Evolutionary conservation across 257 asterid genomes (phyloP).

Genomic region (Echium plantagineum): DNA sequence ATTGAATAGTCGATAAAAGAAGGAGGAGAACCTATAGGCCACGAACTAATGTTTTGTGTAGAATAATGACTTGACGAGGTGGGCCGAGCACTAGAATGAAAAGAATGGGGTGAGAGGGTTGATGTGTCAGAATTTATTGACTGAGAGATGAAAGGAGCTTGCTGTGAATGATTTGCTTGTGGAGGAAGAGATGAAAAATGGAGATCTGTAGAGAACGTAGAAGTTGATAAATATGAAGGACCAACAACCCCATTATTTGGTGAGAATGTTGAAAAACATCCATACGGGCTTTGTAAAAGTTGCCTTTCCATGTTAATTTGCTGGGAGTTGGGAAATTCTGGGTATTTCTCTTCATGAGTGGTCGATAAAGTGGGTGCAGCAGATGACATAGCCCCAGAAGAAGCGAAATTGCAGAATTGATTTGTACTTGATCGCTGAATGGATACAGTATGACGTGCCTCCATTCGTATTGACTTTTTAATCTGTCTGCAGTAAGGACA

Average conservation of each 20-base stretch:
- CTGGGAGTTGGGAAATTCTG: constrained; percentile 28
- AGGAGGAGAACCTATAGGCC: constrained; percentile 49
- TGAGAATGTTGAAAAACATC: constrained; percentile 31
- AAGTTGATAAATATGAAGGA: constrained; percentile 41
- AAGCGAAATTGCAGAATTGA: constrained; percentile 41
- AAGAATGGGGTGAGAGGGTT: constrained; percentile 25
- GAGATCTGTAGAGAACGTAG: constrained; percentile 43
- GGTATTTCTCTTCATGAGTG: constrained; percentile 27
- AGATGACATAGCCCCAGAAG: constrained; percentile 47
- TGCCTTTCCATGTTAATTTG: constrained; percentile 24
- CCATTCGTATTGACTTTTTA: constrained; percentile 26
- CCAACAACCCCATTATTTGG: constrained; percentile 46
- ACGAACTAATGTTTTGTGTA: constrained; percentile 33
- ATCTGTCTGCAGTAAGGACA: constrained; percentile 3
- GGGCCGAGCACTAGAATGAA: constrained; percentile 40
- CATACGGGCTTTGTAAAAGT: constrained; percentile 23
- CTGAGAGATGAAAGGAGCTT: constrained; percentile 45
- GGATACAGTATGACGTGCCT: constrained; percentile 46
- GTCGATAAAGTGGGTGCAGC: constrained; percentile 38
- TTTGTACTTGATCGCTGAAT: constrained; percentile 42
- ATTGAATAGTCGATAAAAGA: constrained; percentile 45
- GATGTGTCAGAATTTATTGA: constrained; percentile 38
- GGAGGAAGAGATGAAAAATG: constrained; percentile 42
- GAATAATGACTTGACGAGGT: constrained; percentile 37
- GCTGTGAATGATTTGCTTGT: constrained; percentile 35